Base-by-base conservation (phyloP, 108 stramenopile species). In the Epipyxis sp. region DNA sequence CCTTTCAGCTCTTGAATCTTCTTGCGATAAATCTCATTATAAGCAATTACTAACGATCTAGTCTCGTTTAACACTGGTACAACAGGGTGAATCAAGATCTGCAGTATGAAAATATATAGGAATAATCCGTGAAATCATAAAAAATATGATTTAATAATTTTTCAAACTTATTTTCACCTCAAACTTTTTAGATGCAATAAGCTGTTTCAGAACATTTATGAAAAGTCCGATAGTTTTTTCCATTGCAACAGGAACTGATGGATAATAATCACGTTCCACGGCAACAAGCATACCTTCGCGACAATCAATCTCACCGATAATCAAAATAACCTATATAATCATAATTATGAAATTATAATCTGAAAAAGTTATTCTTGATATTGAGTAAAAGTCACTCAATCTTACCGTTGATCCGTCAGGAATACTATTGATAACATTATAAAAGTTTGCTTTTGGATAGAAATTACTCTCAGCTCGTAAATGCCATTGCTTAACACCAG, bases 281-380 rank as follows among this genome's bases (percentile, higher is more conserved):
- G 87, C 87, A 25, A 81, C 42, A 13, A 86, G 59, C 13, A 87
- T 57, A 20, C 87, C 87, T 59, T 87, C 87, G 37, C 87, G 67
- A 81, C 87, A 87, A 59, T 87, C 87, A 59, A 87, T 87, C 74
- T 87, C 87, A n/a, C 87, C 87, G 29, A 86, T 50, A 16, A 86
- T 50, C 50, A 85, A 81, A 27, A 87, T 61, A 34, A 87, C 81
- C 0, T 61, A n/a, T n/a, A n/a, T n/a, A n/a, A n/a, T n/a, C n/a
- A n/a, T n/a, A n/a, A n/a, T n/a, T n/a, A n/a, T n/a, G 25, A n/a
- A 57, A n/a, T n/a, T n/a, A n/a, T n/a, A 57, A 57, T 57, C n/a
- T n/a, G n/a, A 57, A 57, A 57, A n/a, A n/a, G 25, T n/a, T 57
- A n/a, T n/a, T n/a, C n/a, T 57, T n/a, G 25, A n/a, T 57, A 57